Evolutionary conservation across 805 yeast genomes (phyloP), one percentile per base, ranked within the genome.

Genomic region (Wickerhamomyces canadensis): DNA sequence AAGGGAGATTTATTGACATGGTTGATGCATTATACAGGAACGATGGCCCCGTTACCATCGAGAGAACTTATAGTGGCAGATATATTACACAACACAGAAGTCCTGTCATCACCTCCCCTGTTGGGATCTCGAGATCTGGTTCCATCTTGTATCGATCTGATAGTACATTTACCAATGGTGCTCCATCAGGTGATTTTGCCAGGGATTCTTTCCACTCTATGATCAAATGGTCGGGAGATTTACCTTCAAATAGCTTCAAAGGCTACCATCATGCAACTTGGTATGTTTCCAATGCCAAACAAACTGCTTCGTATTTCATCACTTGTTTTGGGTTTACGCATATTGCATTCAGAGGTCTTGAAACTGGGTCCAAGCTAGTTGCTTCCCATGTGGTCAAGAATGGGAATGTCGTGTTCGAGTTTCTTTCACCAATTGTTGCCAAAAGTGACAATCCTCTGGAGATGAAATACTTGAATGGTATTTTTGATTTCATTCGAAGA

Each of bases 251-350:
- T 6, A 19, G 23, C 3, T 51, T 54, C 35, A 42, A 42, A 34
- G 74, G 71, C n/a, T 84, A 80, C 52, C 79, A 75, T 58, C 80
- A 80, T 49, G 67, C 84, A 4, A 80, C 82, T 12, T 75, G 82
- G 68, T 81, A 79, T 42, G 82, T 80, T 11, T 73, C 85, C n/a
- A 83, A 84, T 45, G 84, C 91, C 18, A 77, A 74, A 42, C 76
- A 75, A 42, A 64, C 76, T 31, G 80, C 94, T 1, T 54, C 60
- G 17, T 72, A 69, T 52, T 74, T 80, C 40, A 67, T 74, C 31
- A 51, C 65, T 13, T 60, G 72, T 6, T 70, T 76, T 59, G 95
- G 94, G 0, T 86, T 86, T 56, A 46, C 62, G 16, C 74, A 70
- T 26, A 55, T 79, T 27, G 93, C 88, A 2, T 74, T 69, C 47